A percentile compares a stretch with the other conserved stretches of the same genome.
These are phyloP conservation scores for Triadica sebifera DNA, from an alignment of 345 rosid genomes.

Conservation along the genomic window DNA sequence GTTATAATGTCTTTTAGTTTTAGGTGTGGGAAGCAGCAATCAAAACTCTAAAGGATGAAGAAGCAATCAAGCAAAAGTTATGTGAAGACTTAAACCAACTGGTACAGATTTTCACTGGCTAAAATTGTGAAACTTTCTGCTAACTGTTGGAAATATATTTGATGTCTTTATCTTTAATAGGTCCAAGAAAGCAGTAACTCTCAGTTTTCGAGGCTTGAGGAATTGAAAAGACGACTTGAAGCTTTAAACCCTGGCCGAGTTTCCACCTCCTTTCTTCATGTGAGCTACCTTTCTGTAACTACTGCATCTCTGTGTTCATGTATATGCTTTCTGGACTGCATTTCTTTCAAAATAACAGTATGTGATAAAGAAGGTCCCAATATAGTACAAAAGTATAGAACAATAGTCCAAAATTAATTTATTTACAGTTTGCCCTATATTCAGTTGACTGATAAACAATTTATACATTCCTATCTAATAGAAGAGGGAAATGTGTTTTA, in stretches of 20 bases:
- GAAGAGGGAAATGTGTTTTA: not conserved
- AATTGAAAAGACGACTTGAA: constrained; percentile 69
- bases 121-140: not conserved
- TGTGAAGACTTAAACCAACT: constrained; percentile 75
- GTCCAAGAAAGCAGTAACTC: constrained; percentile 73
- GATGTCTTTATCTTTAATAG: constrained; percentile 30
- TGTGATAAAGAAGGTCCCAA: not conserved
- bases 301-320: constrained; percentile 11
- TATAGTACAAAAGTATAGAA: not conserved
- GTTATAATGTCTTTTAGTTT: constrained; percentile 11
- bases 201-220: constrained; percentile 77
- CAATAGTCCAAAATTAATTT: not conserved
- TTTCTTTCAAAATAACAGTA: not conserved
- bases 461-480: not conserved
- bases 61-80: constrained; percentile 67
- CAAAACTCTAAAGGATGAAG: constrained; percentile 69
- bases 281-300: constrained; percentile 35
- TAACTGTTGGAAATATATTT: constrained; percentile 1
- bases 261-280: constrained; percentile 40
- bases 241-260: constrained; percentile 67
- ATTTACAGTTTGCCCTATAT: not conserved
- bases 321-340: constrained; percentile 5
- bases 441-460: not conserved
- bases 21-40: constrained; percentile 76
- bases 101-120: constrained; percentile 43